A percentile compares a stretch with the other conserved stretches of the same genome.
Evolutionary conservation across 306 rosid genomes (phyloP).

Genomic region (Gleditsia sinensis): DNA sequence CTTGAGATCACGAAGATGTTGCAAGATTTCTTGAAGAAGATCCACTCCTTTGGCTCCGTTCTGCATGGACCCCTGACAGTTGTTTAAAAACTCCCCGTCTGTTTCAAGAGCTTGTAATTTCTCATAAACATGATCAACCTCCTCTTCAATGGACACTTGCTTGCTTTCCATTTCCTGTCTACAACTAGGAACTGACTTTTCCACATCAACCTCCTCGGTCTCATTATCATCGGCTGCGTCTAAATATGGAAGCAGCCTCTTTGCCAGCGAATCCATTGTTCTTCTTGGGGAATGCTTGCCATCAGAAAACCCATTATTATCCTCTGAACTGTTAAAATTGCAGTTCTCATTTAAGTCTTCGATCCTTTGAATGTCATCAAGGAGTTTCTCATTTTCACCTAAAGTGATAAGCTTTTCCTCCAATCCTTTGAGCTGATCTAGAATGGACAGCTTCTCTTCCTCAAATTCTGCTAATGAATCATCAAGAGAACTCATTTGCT

Average conservation of each 20-base stretch:
- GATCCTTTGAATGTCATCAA: constrained; percentile 37
- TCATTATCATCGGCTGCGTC: too few species aligned
- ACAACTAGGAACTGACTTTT: constrained; percentile 33
- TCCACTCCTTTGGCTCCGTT: constrained; percentile 66
- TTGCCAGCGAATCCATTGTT: constrained; percentile 55
- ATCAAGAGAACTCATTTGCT: constrained; percentile 62
- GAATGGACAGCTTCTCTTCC: constrained; percentile 67
- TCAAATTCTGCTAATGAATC: constrained; percentile 61
- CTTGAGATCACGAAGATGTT: constrained; percentile 71
- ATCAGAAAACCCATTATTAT: constrained; percentile 37
- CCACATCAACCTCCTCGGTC: too few species aligned
- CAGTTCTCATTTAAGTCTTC: too few species aligned
- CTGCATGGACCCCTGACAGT: too few species aligned
- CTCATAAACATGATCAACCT: constrained; percentile 74
- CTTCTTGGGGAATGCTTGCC: constrained; percentile 31
- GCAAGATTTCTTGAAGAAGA: constrained; percentile 71
- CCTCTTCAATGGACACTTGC: constrained; percentile 58
- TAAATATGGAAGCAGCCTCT: constrained; percentile 60
- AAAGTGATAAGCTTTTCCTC: constrained; percentile 59
- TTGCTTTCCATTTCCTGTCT: constrained; percentile 41
- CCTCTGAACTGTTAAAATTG: too few species aligned
- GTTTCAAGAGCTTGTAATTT: constrained; percentile 73
- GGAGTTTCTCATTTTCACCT: constrained; percentile 48
- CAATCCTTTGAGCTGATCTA: constrained; percentile 71
- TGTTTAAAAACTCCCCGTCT: too few species aligned